phyloP scores from a whole-genome alignment of 148 eudicot species.

The Bassia scoparia region DNA sequence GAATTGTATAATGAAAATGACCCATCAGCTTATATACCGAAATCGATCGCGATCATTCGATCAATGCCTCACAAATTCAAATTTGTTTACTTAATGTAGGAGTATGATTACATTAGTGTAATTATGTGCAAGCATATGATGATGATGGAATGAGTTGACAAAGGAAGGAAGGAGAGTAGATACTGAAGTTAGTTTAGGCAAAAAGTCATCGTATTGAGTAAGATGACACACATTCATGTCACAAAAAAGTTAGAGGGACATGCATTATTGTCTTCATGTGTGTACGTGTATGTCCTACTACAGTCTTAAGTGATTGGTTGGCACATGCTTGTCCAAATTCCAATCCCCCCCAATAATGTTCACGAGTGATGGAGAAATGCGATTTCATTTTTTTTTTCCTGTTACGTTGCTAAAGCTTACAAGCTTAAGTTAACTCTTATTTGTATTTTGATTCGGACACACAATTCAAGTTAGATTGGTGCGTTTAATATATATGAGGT shows the following conservation, averaged over 20 bases:
- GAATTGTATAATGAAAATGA: no score
- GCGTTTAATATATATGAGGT: no score
- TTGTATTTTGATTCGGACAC: not conserved
- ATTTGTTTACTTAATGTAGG: no score
- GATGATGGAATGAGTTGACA: constrained; percentile 1
- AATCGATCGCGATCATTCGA: no score
- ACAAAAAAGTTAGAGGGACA: constrained; percentile 7
- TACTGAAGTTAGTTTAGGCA: not conserved
- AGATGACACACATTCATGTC: not conserved
- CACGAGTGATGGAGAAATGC: no score
- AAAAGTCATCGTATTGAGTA: not conserved
- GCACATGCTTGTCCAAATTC: constrained; percentile 25
- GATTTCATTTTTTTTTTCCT: no score
- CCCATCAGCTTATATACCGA: no score
- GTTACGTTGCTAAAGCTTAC: no score
- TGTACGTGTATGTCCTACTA: not conserved
- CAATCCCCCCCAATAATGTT: constrained; percentile 15
- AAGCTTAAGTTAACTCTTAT: not conserved
- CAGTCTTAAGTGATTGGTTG: constrained; percentile 12
- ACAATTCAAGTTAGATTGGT: no score
- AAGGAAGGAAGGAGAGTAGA: not conserved
- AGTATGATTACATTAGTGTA: no score
- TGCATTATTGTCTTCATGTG: not conserved
- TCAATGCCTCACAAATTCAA: no score
- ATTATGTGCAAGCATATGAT: no score